phyloP scores from a whole-genome alignment of 2,329 filamentous ascomycete genomes.

The Pseudopithomyces chartarum region DNA sequence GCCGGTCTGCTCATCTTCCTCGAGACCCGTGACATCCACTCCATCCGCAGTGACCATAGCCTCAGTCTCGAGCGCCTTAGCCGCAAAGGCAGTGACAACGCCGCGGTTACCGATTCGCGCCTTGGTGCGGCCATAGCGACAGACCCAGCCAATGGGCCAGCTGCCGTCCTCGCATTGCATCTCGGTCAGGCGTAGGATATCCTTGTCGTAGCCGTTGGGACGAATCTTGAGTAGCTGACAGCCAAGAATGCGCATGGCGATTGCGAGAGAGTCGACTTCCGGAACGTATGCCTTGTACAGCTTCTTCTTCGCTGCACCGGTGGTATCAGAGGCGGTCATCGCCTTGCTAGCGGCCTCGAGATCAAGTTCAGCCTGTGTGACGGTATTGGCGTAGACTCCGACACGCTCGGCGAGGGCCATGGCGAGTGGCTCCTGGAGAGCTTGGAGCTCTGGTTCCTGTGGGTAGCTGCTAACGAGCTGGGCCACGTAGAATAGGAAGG shows the following conservation, averaged over 20 bases:
- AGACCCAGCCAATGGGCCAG: constrained; percentile 39
- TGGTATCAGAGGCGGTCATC: too few species aligned
- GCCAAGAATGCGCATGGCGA: constrained; percentile 34
- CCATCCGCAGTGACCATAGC: background rate
- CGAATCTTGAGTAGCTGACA: constrained; percentile 30
- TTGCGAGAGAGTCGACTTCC: constrained; percentile 24
- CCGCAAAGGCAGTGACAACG: constrained; percentile 27
- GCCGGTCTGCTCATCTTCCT: background rate
- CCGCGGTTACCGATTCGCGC: constrained; percentile 25
- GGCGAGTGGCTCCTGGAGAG: constrained; percentile 24
- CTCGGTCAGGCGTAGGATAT: constrained; percentile 22
- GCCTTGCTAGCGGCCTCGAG: background rate
- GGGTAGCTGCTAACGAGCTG: constrained; percentile 26
- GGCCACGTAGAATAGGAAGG: constrained; percentile 38
- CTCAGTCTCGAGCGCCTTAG: constrained; percentile 22
- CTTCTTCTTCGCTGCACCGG: background rate
- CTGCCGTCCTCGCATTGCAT: constrained; percentile 42
- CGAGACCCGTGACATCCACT: background rate
- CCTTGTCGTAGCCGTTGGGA: constrained; percentile 11
- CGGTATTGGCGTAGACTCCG: constrained; percentile 16
- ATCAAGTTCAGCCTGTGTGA: background rate
- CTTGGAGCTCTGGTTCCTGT: constrained; percentile 21
- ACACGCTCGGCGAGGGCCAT: constrained; percentile 29
- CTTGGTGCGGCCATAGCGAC: constrained; percentile 17
- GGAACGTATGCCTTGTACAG: background rate